phyloP scores from a whole-genome alignment of 176 grass and related monocot genomes.

The Melocanna baccifera region DNA sequence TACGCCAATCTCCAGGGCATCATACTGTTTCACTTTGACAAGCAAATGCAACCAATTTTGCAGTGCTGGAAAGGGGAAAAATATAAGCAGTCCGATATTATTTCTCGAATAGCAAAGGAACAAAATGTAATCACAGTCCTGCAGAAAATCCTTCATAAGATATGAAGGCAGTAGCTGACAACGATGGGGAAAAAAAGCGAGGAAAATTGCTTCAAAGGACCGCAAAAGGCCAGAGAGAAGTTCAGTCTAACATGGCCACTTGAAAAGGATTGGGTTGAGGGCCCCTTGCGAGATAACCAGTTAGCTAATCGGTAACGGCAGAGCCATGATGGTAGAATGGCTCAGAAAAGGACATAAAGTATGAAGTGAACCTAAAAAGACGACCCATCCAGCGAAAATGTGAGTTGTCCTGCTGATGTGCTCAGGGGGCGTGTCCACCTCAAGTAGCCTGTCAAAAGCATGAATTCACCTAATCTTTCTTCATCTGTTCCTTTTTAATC shows the following conservation, averaged over 20 bases:
- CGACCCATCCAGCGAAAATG: background rate
- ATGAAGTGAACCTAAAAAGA: constrained; percentile 23
- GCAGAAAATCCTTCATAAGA: constrained; percentile 18
- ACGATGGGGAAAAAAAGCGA: background rate
- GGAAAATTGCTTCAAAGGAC: constrained; percentile 30
- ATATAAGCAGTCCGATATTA: background rate
- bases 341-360: constrained; percentile 38
- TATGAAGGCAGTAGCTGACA: constrained; percentile 19
- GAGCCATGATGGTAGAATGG: constrained; percentile 15
- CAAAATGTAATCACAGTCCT: constrained; percentile 10
- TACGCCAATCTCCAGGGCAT: background rate
- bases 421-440: background rate
- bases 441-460: background rate
- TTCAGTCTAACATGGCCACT: constrained; percentile 47
- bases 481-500: background rate
- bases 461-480: background rate
- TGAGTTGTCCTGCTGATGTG: background rate
- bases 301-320: constrained; percentile 8
- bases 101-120: constrained; percentile 25
- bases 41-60: constrained; percentile 43
- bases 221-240: constrained; percentile 34
- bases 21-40: constrained; percentile 23
- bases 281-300: constrained; percentile 4
- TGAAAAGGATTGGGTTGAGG: constrained; percentile 35
- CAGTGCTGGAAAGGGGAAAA: constrained; percentile 29